A percentile compares a stretch with the other conserved stretches of the same genome.
Evolutionary conservation across 2,329 filamentous ascomycete species (phyloP).

Genomic region (Xylaria polymorpha): DNA sequence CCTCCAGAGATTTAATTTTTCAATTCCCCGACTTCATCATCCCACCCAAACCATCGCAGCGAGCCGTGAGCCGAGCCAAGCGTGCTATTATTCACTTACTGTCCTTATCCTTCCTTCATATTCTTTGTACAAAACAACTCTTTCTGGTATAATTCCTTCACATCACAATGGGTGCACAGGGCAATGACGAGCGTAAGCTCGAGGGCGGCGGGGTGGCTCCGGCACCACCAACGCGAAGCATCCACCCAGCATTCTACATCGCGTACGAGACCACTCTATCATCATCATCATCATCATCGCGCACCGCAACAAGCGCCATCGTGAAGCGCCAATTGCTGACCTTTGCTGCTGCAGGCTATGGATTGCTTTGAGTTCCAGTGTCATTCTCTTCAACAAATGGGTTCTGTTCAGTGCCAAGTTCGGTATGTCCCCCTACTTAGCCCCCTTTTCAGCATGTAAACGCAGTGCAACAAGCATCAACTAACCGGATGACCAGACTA

Average conservation of each 20-base stretch:
- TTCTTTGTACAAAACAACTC: conserved; percentile 9
- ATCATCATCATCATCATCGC: background rate
- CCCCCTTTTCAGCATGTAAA: conserved; percentile 15
- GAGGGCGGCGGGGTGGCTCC: conserved; percentile 41
- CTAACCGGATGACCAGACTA: conserved; percentile 38
- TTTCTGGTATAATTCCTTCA: conserved; percentile 18
- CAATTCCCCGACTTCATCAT: conserved; percentile 24
- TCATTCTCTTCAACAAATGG: conserved; percentile 96
- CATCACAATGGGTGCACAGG: conserved; percentile 34
- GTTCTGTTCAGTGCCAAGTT: conserved; percentile 81
- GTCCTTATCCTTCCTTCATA: background rate
- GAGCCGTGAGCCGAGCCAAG: conserved; percentile 17
- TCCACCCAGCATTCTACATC: conserved; percentile 46
- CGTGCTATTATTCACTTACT: background rate
- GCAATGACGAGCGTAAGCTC: conserved; percentile 44
- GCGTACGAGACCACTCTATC: conserved; percentile 38
- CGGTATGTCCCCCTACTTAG: conserved; percentile 68
- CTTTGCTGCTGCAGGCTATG: conserved; percentile 64
- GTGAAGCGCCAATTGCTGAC: conserved; percentile 23
- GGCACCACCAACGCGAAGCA: conserved; percentile 35
- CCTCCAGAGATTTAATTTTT: conserved; percentile 30
- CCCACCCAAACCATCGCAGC: conserved; percentile 18
- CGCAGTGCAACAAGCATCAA: background rate
- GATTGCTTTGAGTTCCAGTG: conserved; percentile 86
- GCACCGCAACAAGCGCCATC: background rate